Conservation (phyloP, 2,329 filamentous ascomycete genomes). For the Botryosphaeria dothidea region DNA sequence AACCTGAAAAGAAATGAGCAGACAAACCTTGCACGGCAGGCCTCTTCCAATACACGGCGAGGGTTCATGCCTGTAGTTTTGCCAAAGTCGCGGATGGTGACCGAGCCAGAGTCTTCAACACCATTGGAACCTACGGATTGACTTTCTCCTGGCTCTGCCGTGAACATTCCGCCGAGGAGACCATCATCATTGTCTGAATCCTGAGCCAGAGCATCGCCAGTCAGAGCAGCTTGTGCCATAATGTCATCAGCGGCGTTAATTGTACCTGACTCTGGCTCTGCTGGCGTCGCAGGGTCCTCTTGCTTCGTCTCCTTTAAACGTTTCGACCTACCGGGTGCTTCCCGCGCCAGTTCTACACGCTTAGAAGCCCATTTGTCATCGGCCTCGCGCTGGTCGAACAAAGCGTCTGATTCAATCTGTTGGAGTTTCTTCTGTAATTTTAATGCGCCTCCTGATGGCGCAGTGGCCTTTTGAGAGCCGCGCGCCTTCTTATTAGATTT, state of each 20-base stretch:
- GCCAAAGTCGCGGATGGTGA: conserved; percentile 79
- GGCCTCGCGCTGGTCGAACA: conserved; percentile 52
- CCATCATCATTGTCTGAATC: conserved; percentile 59
- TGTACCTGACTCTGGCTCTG: not conserved
- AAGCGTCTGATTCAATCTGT: conserved; percentile 67
- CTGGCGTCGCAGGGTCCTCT: conserved; percentile 6
- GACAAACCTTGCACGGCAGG: conserved; percentile 73
- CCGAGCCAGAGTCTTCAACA: conserved; percentile 46
- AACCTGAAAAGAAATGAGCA: not conserved
- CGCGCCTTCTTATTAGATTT: conserved; percentile 35
- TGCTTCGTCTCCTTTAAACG: not conserved
- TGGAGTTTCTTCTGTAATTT: conserved; percentile 74
- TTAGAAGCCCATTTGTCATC: conserved; percentile 48
- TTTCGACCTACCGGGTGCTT: conserved; percentile 29
- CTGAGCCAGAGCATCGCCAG: conserved; percentile 11
- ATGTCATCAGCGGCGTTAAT: conserved; percentile 47
- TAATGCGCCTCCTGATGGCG: conserved; percentile 52
- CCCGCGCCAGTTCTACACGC: conserved; percentile 44
- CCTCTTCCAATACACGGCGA: conserved; percentile 76
- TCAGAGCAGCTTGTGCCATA: conserved; percentile 50
- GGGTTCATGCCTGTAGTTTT: conserved; percentile 78
- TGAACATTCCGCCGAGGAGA: conserved; percentile 61
- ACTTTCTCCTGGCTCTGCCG: conserved; percentile 42
- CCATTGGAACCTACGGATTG: conserved; percentile 38
- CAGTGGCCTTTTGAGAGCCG: conserved; percentile 11